These are phyloP conservation scores for Pyrenula massariospora DNA, from an alignment of 495 filamentous ascomycete species.

Conservation along the genomic window DNA sequence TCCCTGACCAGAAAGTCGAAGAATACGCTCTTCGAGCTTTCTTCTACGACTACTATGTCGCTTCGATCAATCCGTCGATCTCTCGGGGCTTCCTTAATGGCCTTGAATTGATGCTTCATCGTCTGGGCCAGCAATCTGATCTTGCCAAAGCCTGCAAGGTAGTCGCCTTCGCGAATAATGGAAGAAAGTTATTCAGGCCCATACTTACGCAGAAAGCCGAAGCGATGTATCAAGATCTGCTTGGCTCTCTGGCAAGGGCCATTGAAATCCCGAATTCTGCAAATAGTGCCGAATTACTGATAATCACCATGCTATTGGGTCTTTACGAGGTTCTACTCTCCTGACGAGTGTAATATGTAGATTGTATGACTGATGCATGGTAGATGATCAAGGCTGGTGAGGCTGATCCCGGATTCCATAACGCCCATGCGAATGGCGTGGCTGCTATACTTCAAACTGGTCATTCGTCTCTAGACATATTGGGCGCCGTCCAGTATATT, in stretches of 20 bases:
- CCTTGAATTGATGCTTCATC: conserved; percentile 13
- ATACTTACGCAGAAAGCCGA: conserved; percentile 11
- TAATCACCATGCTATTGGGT: conserved; percentile 13
- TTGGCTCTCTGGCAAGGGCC: conserved; percentile 10
- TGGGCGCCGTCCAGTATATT: conserved; percentile 5
- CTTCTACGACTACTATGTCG: conserved; percentile 19
- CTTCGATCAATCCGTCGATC: conserved; percentile 8
- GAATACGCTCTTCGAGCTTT: conserved; percentile 17
- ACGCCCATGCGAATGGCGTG: conserved; percentile 14
- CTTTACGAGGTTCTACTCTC: conserved; percentile 17
- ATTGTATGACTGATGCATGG: conserved; percentile 1
- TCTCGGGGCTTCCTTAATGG: conserved; percentile 17
- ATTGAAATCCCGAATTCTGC: conserved; percentile 7
- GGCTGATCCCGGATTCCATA: conserved; percentile 9
- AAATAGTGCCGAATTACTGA: conserved; percentile 9
- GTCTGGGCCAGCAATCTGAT: conserved; percentile 10
- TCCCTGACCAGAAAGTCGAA: conserved; percentile 8
- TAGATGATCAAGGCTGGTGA: conserved; percentile 14
- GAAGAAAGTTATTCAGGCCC: conserved; percentile 12
- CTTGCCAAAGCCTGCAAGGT: conserved; percentile 17
- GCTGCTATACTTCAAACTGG: conserved; percentile 13
- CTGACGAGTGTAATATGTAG: background rate
- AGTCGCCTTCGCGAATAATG: conserved; percentile 15
- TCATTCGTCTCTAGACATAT: conserved; percentile 8
- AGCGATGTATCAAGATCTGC: conserved; percentile 14